Base-by-base conservation (phyloP, 1,139 yeast species). In the Candida freyschussii region DNA sequence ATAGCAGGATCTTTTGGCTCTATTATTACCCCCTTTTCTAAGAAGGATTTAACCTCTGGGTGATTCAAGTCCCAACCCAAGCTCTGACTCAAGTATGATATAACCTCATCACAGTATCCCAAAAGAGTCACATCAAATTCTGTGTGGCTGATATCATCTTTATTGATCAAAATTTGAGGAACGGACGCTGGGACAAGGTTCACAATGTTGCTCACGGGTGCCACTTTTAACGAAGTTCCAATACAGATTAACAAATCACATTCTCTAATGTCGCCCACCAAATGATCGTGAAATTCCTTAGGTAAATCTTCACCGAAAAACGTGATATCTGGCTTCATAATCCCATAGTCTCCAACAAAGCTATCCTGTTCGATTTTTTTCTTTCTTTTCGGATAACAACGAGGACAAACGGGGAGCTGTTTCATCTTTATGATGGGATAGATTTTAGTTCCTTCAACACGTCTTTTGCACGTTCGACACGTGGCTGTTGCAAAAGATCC, bases 141-240 rank as follows among this genome's bases (percentile, higher is more conserved):
- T 33, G 78, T 68, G 54, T 84, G 91, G 27, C 66, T 67, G n/a
- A 86, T 81, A 1, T 85, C 78, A 48, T 86, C 94, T 50, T 74
- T 76, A 52, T 87, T 86, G 40, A 91, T 81, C 37, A 86, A 65
- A 5, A 91, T 68, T 55, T 89, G 96, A 0, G 97, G 97, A 2
- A 86, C 76, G 21, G 71, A 57, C 14, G 72, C 72, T 0, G 84
- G 80, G 2, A 87, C 58, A 56, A 75, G 68, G 38, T 85, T 78
- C n/a, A 87, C 87, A 29, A 91, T 84, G 38, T 86, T 89, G 28
- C 91, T 81, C n/a, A 91, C 97, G 0, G 98, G 98, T 0, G 95
- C 89, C 19, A 91, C 98, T 54, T 89, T 86, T 39, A 91, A 67
- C 16, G 97, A 89, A 0, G 98, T 91, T 8, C 98, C 98, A 13